Evolutionary conservation across 441 rosid genomes (phyloP), one percentile per base, ranked within the genome.

Genomic region (Euphorbia celastroides): DNA sequence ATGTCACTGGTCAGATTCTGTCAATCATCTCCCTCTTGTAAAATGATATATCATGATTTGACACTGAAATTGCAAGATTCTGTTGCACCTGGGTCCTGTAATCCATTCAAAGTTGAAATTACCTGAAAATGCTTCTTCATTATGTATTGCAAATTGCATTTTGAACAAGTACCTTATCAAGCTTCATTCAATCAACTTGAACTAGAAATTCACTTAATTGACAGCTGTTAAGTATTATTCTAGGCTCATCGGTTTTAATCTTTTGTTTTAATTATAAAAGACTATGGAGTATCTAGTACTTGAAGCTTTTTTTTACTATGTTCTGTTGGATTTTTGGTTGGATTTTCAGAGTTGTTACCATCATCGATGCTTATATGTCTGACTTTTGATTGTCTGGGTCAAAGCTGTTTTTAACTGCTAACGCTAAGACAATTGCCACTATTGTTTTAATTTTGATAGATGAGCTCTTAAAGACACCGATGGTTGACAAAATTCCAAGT

Each of bases 401-500:
- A n/a, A n/a, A n/a, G n/a, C n/a, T n/a, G n/a, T n/a, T n/a, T n/a
- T n/a, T 30, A 14, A 10, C 38, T 34, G 55, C 7, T 22, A 19
- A 34, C 38, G 31, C 64, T 4, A 19, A 48, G 66, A 46, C 67
- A 55, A 62, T 62, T 17, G 23, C 13, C 61, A 58, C 8, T 3
- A 19, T 60, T 27, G 30, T 51, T 3, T 67, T 34, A 30, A 28
- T 69, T 14, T 26, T 66, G 57, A 69, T 69, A 91, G 97, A 77
- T 66, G 96, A 91, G 72, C 75, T 88, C 56, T 80, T 93, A 60
- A 91, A 91, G 81, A 73, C 82, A n/a, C 81, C 88, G 25, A 42
- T 73, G 1, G 87, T 84, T 12, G 96, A 89, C 81, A 91, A 91
- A 80, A 81, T 91, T 32, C 99, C 97, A 13, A 84, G 69, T 64